Base-by-base conservation (phyloP, 768 basidiomycete species). In the Cyathus striatus region DNA sequence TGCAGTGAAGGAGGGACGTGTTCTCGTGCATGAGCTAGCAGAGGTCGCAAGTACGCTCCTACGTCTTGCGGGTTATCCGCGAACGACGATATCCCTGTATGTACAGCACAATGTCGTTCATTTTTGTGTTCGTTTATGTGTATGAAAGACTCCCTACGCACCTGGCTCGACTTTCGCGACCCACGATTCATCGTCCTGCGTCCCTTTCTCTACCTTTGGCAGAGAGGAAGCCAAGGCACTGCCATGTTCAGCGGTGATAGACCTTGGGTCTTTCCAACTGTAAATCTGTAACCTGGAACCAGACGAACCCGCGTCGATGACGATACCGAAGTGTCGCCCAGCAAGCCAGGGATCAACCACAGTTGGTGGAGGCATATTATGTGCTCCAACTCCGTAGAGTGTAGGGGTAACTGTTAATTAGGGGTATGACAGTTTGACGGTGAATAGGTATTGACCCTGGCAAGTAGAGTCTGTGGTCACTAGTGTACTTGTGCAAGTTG, bases 281-380 rank as follows among this genome's bases (percentile, higher is more conserved):
- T 99, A 98, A 52, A 98, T 91, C 62, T 97, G 94, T 25, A 97
- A 70, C 42, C 96, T 73, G 4, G 95, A 97, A 22, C 96, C 96
- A 18, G 93, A 97, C 60, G 93, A 96, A 47, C 96, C 96, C 58
- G 96, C 96, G 71, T 99, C 96, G 63, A 99, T 90, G 49, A 98
- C 93, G 46, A 98, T 78, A 46, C 90, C 92, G 64, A 91, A 95
- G 54, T 84, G 81, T 51, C 91, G 82, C 43, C 80, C 81, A 46
- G 75, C 65, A 43, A 88, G 75, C 90, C 90, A 92, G 48, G 82
- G 65, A 58, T 90, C 79, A 51, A 72, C 72, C 41, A 68, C 76
- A 45, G 75, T 78, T 46, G 86, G 83, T 38, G 90, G 86, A 35
- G 87, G 83, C 90, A 92, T 90, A 27, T n/a, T n/a, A n/a, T n/a